phyloP scores from a whole-genome alignment of 2,329 filamentous ascomycete species.

The Colletotrichum falcatum region DNA sequence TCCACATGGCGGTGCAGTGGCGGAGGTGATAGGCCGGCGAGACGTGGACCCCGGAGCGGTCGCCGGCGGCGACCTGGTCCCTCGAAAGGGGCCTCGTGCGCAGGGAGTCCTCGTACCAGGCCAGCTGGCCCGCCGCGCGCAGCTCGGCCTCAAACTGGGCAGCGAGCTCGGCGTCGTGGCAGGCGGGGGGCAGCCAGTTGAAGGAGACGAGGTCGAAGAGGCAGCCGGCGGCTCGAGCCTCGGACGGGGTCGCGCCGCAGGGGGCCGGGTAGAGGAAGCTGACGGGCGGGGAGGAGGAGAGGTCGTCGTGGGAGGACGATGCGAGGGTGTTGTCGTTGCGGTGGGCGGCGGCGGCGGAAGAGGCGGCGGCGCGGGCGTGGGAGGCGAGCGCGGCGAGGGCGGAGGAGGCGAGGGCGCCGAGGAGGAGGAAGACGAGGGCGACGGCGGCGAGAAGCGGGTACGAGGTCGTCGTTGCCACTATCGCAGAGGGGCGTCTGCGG shows the following conservation, averaged over 20 bases:
- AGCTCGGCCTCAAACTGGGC: slow-evolving; percentile 23
- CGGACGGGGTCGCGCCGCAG: slow-evolving; percentile 27
- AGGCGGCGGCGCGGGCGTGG: not conserved
- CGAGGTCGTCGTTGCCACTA: not conserved
- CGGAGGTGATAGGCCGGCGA: slow-evolving; percentile 30
- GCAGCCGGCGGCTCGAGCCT: slow-evolving; percentile 33
- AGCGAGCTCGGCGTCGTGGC: slow-evolving; percentile 33
- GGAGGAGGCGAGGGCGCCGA: slow-evolving; percentile 9
- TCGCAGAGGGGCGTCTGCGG: not conserved
- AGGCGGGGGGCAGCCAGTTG: slow-evolving; percentile 37
- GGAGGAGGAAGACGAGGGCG: not conserved
- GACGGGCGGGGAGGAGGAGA: not conserved
- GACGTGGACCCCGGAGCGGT: slow-evolving; percentile 24
- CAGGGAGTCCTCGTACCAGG: slow-evolving; percentile 25
- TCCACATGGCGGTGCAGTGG: slow-evolving; percentile 38
- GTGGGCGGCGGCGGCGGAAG: slow-evolving; percentile 3
- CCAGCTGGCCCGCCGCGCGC: not conserved
- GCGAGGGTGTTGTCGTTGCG: slow-evolving; percentile 37
- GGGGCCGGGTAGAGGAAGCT: slow-evolving; percentile 22
- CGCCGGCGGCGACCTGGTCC: slow-evolving; percentile 26
- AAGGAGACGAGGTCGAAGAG: slow-evolving; percentile 33
- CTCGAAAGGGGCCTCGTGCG: slow-evolving; percentile 7
- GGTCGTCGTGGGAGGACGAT: slow-evolving; percentile 9
- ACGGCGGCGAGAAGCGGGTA: not conserved
- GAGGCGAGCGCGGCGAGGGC: not conserved